A percentile compares a stretch with the other conserved stretches of the same genome.
phyloP scores from a whole-genome alignment of 2,329 filamentous ascomycete species.

The Rosellinia necatrix region DNA sequence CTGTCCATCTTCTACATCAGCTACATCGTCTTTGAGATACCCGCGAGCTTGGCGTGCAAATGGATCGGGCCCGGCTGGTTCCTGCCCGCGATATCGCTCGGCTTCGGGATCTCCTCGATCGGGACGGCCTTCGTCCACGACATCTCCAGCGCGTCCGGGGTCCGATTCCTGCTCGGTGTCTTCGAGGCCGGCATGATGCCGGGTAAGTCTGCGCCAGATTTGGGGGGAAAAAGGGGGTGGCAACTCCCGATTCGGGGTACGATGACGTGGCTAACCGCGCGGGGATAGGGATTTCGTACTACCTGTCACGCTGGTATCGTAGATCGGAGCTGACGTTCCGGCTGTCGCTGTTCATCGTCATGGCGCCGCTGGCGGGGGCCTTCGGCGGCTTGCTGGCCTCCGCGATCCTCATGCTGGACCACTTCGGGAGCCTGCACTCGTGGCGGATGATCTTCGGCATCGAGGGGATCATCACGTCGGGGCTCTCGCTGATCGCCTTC shows the following conservation, averaged over 20 bases:
- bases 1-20: conserved; percentile 73
- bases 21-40: conserved; percentile 76
- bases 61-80: conserved; percentile 74
- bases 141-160: conserved; percentile 56
- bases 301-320: conserved; percentile 74
- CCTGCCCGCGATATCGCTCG: conserved; percentile 64
- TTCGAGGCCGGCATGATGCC: conserved; percentile 78
- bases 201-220: conserved; percentile 36
- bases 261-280: not conserved
- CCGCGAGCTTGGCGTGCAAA: conserved; percentile 71
- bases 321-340: conserved; percentile 70
- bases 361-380: conserved; percentile 70
- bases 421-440: conserved; percentile 46
- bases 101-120: conserved; percentile 67
- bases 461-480: conserved; percentile 57
- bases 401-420: conserved; percentile 64
- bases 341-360: conserved; percentile 70
- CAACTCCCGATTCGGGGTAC: not conserved
- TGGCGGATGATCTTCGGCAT: conserved; percentile 42
- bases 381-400: conserved; percentile 71
- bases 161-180: conserved; percentile 69
- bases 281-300: conserved; percentile 65
- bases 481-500: conserved; percentile 64
- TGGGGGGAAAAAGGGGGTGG: fast-evolving
- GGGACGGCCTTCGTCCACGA: conserved; percentile 68